Base-by-base conservation (phyloP, 73 alveolate genomes). In the Tetrahymena borealis region DNA sequence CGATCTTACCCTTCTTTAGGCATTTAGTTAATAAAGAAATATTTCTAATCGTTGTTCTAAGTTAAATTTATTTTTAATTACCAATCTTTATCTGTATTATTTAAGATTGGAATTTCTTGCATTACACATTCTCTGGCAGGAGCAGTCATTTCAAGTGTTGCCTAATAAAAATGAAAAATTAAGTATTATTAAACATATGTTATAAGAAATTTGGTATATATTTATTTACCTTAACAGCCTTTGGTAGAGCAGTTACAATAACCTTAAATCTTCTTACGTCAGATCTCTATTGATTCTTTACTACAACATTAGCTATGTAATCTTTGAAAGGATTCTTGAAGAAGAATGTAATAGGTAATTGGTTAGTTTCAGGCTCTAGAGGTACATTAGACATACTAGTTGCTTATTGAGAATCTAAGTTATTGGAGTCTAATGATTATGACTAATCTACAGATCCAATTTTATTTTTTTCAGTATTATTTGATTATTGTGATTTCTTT, bases 1-100 rank as follows among this genome's bases (percentile, higher is more conserved):
- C 85, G 85, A 10, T 60, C 85, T n/a, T 60, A 60, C 1, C 85
- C 85, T 15, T 60, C 85, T 60, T 60, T 60, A 15, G 85, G 85
- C 85, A 60, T 60, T 60, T 60, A 15, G 85, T 60, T 60, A 9
- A 60, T 60, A 35, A 60, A 60, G 85, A 60, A 60, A 28, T 60
- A 60, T n/a, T 60, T 60, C 85, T 60, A 60, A 24, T 60, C 85
- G 28, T 60, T 60, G 28, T 60, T 60, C 28, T 60, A 60, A 9
- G 28, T 35, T n/a, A 60, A 60, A 60, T 60, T 96, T 4, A 98
- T 98, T 90, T 98, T 98, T 39, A 98, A 97, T 32, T 95, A 91
- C 99, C 99, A 98, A 93, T 98, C 99, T 92, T 96, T 95, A 78
- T 97, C 99, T 43, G 99, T 96, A 93, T 98, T 98, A 95, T 98